Conservation (phyloP, 805 yeast species). For the Saturnispora kantuleensis region DNA sequence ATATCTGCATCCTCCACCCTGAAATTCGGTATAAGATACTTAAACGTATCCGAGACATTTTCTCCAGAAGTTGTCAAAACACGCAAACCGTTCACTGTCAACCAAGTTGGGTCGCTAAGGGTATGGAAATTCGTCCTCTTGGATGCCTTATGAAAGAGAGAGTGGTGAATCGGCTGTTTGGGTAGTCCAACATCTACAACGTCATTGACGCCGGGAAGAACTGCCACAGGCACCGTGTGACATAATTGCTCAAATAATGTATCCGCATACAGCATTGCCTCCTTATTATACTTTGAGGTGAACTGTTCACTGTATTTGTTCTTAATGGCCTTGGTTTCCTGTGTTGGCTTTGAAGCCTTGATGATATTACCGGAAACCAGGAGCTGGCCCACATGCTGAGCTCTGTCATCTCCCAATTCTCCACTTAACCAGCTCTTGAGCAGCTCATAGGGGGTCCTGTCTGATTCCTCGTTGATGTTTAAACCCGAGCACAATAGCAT, state of each 20-base stretch:
- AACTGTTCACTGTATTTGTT: conserved; percentile 41
- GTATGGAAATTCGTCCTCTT: conserved; percentile 30
- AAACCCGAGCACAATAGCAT: conserved; percentile 76
- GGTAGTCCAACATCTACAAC: conserved; percentile 83
- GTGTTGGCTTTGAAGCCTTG: conserved; percentile 17
- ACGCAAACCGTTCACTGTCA: conserved; percentile 45
- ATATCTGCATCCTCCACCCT: conserved; percentile 19
- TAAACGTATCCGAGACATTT: conserved; percentile 65
- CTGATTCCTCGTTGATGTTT: conserved; percentile 36
- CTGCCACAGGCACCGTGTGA: conserved; percentile 52
- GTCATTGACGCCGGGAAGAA: conserved; percentile 81
- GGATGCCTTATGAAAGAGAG: conserved; percentile 44
- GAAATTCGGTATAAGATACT: conserved; percentile 44
- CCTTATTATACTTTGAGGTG: conserved; percentile 40
- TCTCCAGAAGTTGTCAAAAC: conserved; percentile 78
- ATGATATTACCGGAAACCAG: conserved; percentile 60
- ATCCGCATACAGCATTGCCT: conserved; percentile 49
- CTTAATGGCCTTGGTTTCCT: conserved; percentile 23
- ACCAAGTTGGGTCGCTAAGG: conserved; percentile 68
- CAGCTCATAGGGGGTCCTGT: conserved; percentile 40
- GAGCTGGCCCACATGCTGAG: conserved; percentile 13
- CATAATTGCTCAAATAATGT: conserved; percentile 46
- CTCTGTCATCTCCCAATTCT: conserved; percentile 32
- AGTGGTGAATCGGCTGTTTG: conserved; percentile 80
- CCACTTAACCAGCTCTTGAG: conserved; percentile 67